Evolutionary conservation across 371 early-diverging fungal genomes (phyloP).

Genomic region (Apophysomyces variabilis): DNA sequence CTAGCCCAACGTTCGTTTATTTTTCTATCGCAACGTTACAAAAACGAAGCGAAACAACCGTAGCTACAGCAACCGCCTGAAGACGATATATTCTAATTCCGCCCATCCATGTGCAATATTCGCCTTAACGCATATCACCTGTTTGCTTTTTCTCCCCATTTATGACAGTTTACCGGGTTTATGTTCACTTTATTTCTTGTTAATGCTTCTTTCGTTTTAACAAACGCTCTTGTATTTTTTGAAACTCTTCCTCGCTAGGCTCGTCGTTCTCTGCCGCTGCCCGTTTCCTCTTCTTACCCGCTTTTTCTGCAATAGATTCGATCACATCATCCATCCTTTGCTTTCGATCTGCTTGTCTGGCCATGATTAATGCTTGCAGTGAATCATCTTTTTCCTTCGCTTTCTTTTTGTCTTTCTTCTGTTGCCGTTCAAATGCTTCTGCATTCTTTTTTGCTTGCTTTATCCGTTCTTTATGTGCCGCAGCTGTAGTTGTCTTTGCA

Average conservation of each 20-base stretch:
- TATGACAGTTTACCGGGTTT: too few relatives aligned
- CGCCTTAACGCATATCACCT: too few relatives aligned
- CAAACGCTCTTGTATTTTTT: conserved; percentile 43
- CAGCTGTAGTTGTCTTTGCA: conserved; percentile 53
- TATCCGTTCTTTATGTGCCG: conserved; percentile 56
- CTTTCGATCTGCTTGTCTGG: conserved; percentile 40
- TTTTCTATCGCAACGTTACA: too few relatives aligned
- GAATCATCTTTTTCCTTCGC: conserved; percentile 46
- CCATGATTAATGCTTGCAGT: conserved; percentile 54
- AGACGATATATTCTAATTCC: too few relatives aligned
- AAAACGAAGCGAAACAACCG: too few relatives aligned
- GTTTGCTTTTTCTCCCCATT: too few relatives aligned
- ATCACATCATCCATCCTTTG: conserved; percentile 53
- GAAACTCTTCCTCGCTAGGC: conserved; percentile 71
- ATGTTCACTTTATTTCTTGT: too few relatives aligned
- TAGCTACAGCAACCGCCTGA: too few relatives aligned
- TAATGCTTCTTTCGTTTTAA: not conserved
- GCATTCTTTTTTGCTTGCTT: conserved; percentile 58
- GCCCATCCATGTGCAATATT: too few relatives aligned
- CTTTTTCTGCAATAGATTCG: conserved; percentile 45
- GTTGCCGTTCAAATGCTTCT: conserved; percentile 45
- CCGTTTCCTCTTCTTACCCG: conserved; percentile 18
- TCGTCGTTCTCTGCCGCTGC: conserved; percentile 22
- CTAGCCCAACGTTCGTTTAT: too few relatives aligned
- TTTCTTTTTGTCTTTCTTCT: conserved; percentile 52